Evolutionary conservation across 768 basidiomycete species (phyloP), one percentile per base, ranked within the genome.

Genomic region (Pluteus cervinus): DNA sequence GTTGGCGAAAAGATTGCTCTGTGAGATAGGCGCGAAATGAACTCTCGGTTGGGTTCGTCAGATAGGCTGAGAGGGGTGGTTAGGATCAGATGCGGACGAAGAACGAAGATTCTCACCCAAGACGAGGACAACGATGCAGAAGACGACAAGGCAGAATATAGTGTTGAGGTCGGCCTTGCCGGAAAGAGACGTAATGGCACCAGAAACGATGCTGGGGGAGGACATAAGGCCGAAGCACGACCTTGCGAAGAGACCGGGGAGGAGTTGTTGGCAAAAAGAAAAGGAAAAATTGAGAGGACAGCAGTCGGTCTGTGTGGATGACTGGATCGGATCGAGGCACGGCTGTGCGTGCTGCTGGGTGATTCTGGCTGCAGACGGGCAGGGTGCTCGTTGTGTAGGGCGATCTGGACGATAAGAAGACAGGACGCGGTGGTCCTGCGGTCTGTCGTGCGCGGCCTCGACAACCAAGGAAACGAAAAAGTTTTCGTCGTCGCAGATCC

Each of bases 1-100:
- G 92, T 39, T 88, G 86, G 36, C 93, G 87, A 59, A 99, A 97
- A 17, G 91, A 93, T 54, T 88, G 87, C 54, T 96, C 92, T n/a
- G 93, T 98, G 48, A 98, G 81, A 64, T 89, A 93, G 14, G 90
- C 72, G 36, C 93, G 81, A 62, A 99, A 97, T 5, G 91, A 91
- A 32, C 81, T 81, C 61, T 97, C 92, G 39, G 84, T 80, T 16
- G 94, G 94, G 60, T 97, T 98, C 23, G 91, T 89, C 56, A 93
- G 76, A 68, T 91, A 91, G 33, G 93, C 94, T 97, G 66, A 32
- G 36, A 36, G 43, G 29, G 21, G 29, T 9, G 36, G 20, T 25
- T n/a, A 44, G 24, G 29, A 31, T 33, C 28, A 40, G 39, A 24
- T 32, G 28, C 38, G 30, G 36, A 40, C 25, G 42, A 29, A 31